Evolutionary conservation across 2,329 filamentous ascomycete genomes (phyloP), one percentile per base, ranked within the genome.

Genomic region (Sphaerostilbella broomeana): DNA sequence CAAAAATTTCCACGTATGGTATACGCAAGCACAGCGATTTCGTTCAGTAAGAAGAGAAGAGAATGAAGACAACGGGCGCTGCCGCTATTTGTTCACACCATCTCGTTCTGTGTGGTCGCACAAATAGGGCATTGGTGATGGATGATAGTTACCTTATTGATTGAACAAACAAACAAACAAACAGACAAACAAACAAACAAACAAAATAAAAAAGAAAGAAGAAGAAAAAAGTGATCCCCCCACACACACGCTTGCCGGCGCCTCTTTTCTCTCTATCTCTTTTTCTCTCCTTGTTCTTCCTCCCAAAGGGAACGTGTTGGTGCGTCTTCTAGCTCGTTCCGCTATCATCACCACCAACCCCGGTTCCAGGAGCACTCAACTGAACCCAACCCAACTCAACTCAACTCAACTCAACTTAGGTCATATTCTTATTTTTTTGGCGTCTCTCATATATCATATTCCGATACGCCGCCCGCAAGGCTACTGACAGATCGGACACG

Each of bases 261-360:
- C 29, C 16, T 26, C 32, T 27, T 7, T 16, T 33, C 10, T 20
- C 13, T 22, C 17, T 26, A 17, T 24, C 15, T 18, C 16, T 16
- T 6, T 16, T 15, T 10, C 13, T 15, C 15, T n/a, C n/a, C n/a
- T n/a, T 24, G 8, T 24, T 11, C 8, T 11, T 31, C 30, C 10
- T 20, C n/a, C 31, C 31, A 26, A 16, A 40, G 38, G 34, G 18
- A 30, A n/a, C n/a, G n/a, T n/a, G n/a, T n/a, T n/a, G n/a, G n/a
- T n/a, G n/a, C n/a, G n/a, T n/a, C n/a, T n/a, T n/a, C n/a, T n/a
- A n/a, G n/a, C n/a, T n/a, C n/a, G n/a, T n/a, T n/a, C n/a, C n/a
- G n/a, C n/a, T n/a, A n/a, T n/a, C n/a, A n/a, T n/a, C 20, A 34
- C 38, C 25, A 34, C 15, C 30, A 15, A n/a, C 18, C 34, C 38